Base-by-base conservation (phyloP, 495 filamentous ascomycete species). In the Penicillium paradoxum region DNA sequence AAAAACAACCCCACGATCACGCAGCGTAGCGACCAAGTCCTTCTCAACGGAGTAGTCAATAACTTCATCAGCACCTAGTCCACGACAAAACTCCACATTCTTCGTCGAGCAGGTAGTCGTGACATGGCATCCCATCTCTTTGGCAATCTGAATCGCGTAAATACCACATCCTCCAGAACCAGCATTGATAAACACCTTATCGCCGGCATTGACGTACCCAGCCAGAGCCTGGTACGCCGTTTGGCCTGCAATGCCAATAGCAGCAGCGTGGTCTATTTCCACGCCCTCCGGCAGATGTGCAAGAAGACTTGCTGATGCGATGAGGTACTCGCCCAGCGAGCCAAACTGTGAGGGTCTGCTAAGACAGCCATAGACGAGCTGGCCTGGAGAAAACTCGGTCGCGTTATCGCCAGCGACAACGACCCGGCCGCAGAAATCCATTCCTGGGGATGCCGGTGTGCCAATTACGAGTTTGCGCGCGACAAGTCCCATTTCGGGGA, bases 361-460 rank as follows among this genome's bases (percentile, higher is more conserved):
- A 3, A 70, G 36, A 2, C 54, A 55, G 2, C 85, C 85, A 60
- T 76, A 86, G 25, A 87, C 81, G 0, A 74, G 40, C 37, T 84
- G 73, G 21, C 81, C 83, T 0, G 67, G 46, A 17, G 65, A 61
- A 33, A 82, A 71, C 9, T 57, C 48, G 0, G 63, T 45, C 5
- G 60, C 60, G 4, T 48, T 38, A 0, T 66, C 65, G 6, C 65
- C 68, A 4, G 67, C 66, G 2, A 69, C 56, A 11, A 77, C 73
- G n/a, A 88, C 74, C n/a, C 73, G 72, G 8, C 85, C 86, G 44
- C 74, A 73, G 56, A 82, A 85, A 58, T 88, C 85, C 60, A 83
- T 65, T 1, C 80, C 77, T 3, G 80, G 85, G 14, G 77, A 78
- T 0, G 79, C 77, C 0, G 76, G 75, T 11, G 65, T 73, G 40